phyloP scores from a whole-genome alignment of 2,329 filamentous ascomycete genomes.

The Botryotinia globosa region DNA sequence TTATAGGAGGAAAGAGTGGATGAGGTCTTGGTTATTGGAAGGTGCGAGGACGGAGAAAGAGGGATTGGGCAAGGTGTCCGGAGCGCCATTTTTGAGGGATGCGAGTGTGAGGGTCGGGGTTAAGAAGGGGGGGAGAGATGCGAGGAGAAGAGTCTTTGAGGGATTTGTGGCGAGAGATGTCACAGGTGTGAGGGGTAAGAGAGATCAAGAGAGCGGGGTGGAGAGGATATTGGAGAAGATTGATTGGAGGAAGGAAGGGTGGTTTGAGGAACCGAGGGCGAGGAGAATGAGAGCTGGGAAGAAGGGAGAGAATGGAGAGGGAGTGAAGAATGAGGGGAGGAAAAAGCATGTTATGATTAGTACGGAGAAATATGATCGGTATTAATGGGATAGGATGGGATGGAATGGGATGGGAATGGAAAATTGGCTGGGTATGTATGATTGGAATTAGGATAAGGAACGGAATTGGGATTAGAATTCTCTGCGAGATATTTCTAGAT shows the following conservation, averaged over 20 bases:
- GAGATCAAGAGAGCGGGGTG: not conserved
- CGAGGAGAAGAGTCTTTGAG: constrained; percentile 6
- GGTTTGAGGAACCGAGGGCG: not conserved
- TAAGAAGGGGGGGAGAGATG: not conserved
- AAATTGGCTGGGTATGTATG: not conserved
- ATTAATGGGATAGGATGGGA: not conserved
- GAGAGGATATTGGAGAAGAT: not conserved
- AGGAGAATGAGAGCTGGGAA: not conserved
- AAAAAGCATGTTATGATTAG: constrained; percentile 6
- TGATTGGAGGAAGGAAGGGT: constrained; percentile 13
- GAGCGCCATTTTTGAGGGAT: not conserved
- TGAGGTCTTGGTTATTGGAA: not conserved
- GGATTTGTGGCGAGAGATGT: not conserved
- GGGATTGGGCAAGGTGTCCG: not conserved
- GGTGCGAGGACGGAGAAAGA: not conserved
- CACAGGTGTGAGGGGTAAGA: not conserved
- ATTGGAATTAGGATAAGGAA: not conserved
- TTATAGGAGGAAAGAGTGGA: not conserved
- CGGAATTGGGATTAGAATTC: not conserved
- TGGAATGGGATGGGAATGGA: not conserved
- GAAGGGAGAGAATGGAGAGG: too few species aligned
- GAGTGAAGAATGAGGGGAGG: not conserved
- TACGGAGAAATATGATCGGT: not conserved
- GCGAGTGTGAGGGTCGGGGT: not conserved
- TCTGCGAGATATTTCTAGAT: not conserved